Base-by-base conservation (phyloP, 768 basidiomycete genomes). In the Tulasnella sp. region DNA sequence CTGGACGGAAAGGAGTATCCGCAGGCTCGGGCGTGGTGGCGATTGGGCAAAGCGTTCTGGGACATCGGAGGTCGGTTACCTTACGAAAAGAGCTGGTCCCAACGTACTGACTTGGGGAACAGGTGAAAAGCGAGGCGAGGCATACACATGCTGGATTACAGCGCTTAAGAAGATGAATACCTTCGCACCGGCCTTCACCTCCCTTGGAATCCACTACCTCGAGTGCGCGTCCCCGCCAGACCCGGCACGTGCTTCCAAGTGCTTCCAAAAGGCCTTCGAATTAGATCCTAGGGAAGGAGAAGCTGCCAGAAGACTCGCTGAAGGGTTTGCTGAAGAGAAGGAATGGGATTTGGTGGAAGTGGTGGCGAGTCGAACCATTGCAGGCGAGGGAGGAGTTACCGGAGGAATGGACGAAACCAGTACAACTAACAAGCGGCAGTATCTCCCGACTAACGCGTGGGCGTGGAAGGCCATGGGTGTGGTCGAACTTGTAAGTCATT, bases 211-310 rank as follows among this genome's bases (percentile, higher is more conserved):
- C 68, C 96, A 96, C 83, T 99, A 99, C 82, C 83, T 87, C 25
- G 91, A 95, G 54, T 85, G 84, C 76, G 84, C 87, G 3, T 83
- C 85, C 14, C 94, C 94, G 0, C 88, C 91, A 0, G 96, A 99
- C 82, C 90, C 89, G 31, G 88, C 88, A 7, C 89, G 96, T 45
- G 93, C 97, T 0, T 91, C 93, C 3, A 96, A 96, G 81, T 99
- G 97, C 82, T 98, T 97, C 83, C 96, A 99, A 80, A 98, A 97
- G 81, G 97, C 97, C 0, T 98, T 99, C 80, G 97, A 99, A 82
- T 89, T 99, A 6, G 97, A 99, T 83, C 88, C 95, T 1, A 87
- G 92, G 19, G 94, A 99, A 83, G 89, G 87, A 14, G 89, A 91
- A 29, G 95, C 97, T 1, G 97, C 97, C 0, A 86, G 88, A 72